These are phyloP conservation scores for Mycosphaerella sp. DNA, from an alignment of 2,329 filamentous ascomycete species.

Conservation along the genomic window DNA sequence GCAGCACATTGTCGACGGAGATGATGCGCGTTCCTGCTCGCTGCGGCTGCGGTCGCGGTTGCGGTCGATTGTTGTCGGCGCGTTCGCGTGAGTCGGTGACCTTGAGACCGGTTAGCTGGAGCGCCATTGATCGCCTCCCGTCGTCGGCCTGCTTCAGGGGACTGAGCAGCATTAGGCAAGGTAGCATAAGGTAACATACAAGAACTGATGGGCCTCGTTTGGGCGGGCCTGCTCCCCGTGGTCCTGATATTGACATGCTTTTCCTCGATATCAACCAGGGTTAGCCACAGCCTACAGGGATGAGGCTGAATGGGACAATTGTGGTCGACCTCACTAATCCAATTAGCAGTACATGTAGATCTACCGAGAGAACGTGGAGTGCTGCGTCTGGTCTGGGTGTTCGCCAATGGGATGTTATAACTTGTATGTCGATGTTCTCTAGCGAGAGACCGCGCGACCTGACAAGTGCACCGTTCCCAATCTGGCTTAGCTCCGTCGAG, in stretches of 20 bases:
- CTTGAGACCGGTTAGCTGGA: conserved; percentile 17
- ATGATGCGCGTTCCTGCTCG: conserved; percentile 61
- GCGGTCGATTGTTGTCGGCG: conserved; percentile 10
- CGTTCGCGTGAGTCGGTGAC: conserved; percentile 24
- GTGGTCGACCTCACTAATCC: background rate
- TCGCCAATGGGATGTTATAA: too few species aligned
- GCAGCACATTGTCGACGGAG: conserved; percentile 86
- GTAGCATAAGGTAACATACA: conserved; percentile 7
- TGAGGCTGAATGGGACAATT: background rate
- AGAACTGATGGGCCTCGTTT: conserved; percentile 22
- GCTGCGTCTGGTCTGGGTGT: background rate
- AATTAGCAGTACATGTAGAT: background rate
- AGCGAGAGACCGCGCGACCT: too few species aligned
- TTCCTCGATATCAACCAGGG: background rate
- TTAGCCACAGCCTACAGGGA: conserved; percentile 2
- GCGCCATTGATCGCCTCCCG: conserved; percentile 10
- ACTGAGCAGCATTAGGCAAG: too few species aligned
- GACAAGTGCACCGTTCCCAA: too few species aligned
- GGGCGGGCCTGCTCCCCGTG: conserved; percentile 12
- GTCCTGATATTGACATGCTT: conserved; percentile 18
- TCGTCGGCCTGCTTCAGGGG: background rate
- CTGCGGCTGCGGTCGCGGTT: conserved; percentile 20
- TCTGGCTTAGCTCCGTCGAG: too few species aligned
- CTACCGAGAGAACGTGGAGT: background rate
- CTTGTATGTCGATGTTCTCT: too few species aligned